Base-by-base conservation (phyloP, 805 yeast genomes). In the Martiniozyma abietophila region DNA sequence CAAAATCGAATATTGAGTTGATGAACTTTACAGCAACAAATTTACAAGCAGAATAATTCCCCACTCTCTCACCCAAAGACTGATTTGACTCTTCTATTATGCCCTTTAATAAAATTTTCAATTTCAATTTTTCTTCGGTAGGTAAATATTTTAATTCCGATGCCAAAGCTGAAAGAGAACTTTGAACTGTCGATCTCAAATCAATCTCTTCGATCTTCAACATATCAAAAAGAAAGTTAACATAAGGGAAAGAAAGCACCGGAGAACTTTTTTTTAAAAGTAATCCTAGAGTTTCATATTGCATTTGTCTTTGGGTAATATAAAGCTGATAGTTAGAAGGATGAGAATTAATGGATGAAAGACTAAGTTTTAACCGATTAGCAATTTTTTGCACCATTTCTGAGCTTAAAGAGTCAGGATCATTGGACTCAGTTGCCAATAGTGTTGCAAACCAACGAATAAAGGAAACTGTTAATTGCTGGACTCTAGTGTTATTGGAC, bases 241-340 rank as follows among this genome's bases (percentile, higher is more conserved):
- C 51, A 41, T 69, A 72, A 0, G 67, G 51, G 24, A 77, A 54
- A 45, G 75, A 76, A 10, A 58, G 45, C 21, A 76, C 50, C 1
- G 50, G 45, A 1, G 71, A 62, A 25, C 68, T 61, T 22, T 67
- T 63, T 36, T 67, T 45, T 32, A 80, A 50, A 6, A 88, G 62
- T 15, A 74, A 67, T 2, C 94, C 92, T 17, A 88, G 54, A 0
- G 94, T 77, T 51, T 83, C 95, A 49, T 84, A 88, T 45, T 81
- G 84, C 25, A 66, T 56, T 46, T 69, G 67, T 45, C 92, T 65
- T 44, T 72, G 77, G 5, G 56, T 45, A 3, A 71, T 28, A 10
- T 53, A 46, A 1, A 49, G 40, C 2, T 63, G 46, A 10, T 31
- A 34, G 28, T 45, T 41, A 4, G 43, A 9, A 18, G 30, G 34